Evolutionary conservation across 2,329 filamentous ascomycete genomes (phyloP).

Genomic region (Dothideomycetes sp.): DNA sequence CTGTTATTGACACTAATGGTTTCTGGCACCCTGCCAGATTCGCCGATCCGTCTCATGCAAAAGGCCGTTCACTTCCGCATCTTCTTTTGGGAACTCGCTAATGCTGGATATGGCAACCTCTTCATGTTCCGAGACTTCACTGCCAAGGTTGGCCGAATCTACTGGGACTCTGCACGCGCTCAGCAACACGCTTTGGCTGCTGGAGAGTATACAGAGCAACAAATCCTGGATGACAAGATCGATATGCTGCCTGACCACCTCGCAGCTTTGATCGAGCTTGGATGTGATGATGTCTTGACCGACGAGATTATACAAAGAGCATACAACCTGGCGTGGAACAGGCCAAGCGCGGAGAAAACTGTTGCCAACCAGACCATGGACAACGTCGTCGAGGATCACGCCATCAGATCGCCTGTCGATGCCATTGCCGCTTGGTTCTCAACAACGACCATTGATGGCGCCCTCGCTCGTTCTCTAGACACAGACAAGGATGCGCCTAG

Average conservation of each 20-base stretch:
- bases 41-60: conserved; percentile 74
- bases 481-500: conserved; percentile 35
- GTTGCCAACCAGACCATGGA: conserved; percentile 64
- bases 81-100: conserved; percentile 67
- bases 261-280: conserved; percentile 60
- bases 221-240: conserved; percentile 35
- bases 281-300: conserved; percentile 73
- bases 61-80: conserved; percentile 88
- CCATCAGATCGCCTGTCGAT: conserved; percentile 78
- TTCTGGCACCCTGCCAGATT: conserved; percentile 75
- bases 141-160: conserved; percentile 59
- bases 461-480: conserved; percentile 53
- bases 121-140: conserved; percentile 58
- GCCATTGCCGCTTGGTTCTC: conserved; percentile 90
- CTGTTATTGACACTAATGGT: conserved; percentile 78
- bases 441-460: conserved; percentile 58
- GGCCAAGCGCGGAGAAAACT: conserved; percentile 58
- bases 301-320: conserved; percentile 71
- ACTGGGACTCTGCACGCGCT: conserved; percentile 72
- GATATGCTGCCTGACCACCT: conserved; percentile 69
- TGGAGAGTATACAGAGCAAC: conserved; percentile 13
- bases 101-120: conserved; percentile 53
- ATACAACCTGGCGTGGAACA: conserved; percentile 83
- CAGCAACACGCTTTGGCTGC: conserved; percentile 35
- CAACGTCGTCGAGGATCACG: conserved; percentile 70